These are phyloP conservation scores for Xanthoconium stramineum DNA, from an alignment of 768 basidiomycete species.

Conservation along the genomic window DNA sequence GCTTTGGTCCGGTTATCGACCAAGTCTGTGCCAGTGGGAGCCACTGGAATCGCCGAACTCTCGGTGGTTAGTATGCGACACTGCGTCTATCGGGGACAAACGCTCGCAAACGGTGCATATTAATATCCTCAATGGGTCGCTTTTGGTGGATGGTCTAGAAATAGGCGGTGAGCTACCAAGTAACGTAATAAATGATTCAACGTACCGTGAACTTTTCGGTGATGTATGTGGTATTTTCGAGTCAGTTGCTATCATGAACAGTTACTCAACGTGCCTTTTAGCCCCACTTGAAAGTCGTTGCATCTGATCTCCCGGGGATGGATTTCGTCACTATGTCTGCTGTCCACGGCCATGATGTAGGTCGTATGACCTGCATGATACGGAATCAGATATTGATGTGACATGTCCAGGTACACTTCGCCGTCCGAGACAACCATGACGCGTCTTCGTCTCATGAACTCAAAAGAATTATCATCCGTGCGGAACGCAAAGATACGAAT, in stretches of 20 bases:
- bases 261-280: not conserved
- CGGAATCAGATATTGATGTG: not conserved
- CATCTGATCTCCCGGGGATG: not conserved
- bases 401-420: not conserved
- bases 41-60: not conserved
- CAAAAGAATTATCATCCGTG: not conserved
- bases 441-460: not conserved
- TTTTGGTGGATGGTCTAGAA: not conserved
- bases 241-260: too few relatives aligned
- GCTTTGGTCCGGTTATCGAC: not conserved
- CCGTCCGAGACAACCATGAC: not conserved
- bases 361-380: not conserved
- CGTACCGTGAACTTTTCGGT: not conserved
- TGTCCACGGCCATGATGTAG: not conserved
- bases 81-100: not conserved
- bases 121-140: not conserved
- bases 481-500: not conserved
- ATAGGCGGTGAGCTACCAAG: not conserved
- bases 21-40: not conserved
- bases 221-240: not conserved
- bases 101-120: not conserved
- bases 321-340: not conserved
- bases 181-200: not conserved
- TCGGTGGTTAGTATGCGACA: not conserved
- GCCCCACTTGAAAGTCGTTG: not conserved